These are phyloP conservation scores for Phycomyces blakesleeanus DNA, from an alignment of 192 early-diverging fungal species.

Conservation along the genomic window DNA sequence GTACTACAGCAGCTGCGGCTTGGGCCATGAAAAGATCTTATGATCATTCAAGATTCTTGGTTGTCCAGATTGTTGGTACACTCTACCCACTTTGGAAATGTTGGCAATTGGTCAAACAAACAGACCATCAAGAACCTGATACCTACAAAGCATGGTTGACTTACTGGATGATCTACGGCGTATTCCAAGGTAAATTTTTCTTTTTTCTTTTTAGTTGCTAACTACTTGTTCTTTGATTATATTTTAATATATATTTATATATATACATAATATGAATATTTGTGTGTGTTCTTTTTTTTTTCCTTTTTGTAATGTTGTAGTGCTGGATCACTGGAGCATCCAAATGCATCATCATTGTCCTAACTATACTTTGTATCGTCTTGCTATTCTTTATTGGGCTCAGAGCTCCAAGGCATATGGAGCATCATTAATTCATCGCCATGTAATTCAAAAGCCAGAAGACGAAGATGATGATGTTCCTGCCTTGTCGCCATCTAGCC, in stretches of 20 bases:
- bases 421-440: constrained; percentile 46
- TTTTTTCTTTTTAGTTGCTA: background rate
- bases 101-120: constrained; percentile 39
- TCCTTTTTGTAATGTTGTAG: constrained; percentile 11
- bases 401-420: constrained; percentile 49
- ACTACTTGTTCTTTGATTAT: too few relatives aligned
- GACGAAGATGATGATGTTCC: background rate
- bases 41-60: constrained; percentile 33
- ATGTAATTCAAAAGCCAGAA: constrained; percentile 33
- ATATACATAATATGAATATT: too few relatives aligned
- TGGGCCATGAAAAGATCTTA: constrained; percentile 34
- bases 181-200: constrained; percentile 37
- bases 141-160: constrained; percentile 49
- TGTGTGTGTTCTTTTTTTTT: too few relatives aligned
- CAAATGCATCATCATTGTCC: constrained; percentile 39
- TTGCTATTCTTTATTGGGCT: constrained; percentile 56
- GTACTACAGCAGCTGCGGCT: constrained; percentile 15
- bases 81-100: constrained; percentile 48
- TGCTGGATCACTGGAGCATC: constrained; percentile 49
- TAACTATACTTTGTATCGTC: constrained; percentile 49
- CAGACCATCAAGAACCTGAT: constrained; percentile 23
- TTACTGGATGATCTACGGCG: constrained; percentile 58
- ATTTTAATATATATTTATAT: too few relatives aligned
- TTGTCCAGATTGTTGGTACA: constrained; percentile 45
- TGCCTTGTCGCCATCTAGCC: too few relatives aligned